Evolutionary conservation across 352 stramenopile species (phyloP), one percentile per base, ranked within the genome.

Genomic region (Sclerospora graminicola): DNA sequence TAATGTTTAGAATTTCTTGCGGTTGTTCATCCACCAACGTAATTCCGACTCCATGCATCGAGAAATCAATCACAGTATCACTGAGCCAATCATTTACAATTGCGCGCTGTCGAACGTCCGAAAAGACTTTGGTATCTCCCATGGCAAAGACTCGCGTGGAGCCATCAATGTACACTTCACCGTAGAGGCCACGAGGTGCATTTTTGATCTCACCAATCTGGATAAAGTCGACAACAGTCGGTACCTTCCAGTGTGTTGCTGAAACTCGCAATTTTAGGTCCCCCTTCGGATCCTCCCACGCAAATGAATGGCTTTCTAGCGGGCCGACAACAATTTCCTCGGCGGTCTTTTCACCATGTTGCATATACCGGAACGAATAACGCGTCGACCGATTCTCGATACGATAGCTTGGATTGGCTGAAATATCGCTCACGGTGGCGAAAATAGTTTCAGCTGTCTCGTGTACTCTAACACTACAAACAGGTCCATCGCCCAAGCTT

Each of bases 161-260:
- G 6, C 68, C 68, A 46, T 94, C 78, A 48, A 94, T 88, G 51
- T 94, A 94, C 38, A 94, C 78, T 57, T 94, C 82, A 19, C 63
- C 81, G 34, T 79, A 62, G 34, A 94, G 46, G 5, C 71, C 66
- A 11, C 70, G 57, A 6, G 74, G 66, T 24, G 69, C 63, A 37
- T 65, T 73, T 40, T 63, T 59, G 20, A 84, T 60, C 15, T 67
- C 62, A 5, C 77, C 73, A 50, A 93, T 83, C 36, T 77, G 63
- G 51, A 84, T 72, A 35, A 93, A 79, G 23, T 91, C 66, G 7
- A 93, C 63, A 5, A 81, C 30, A 4, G 71, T 84, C 11, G 82
- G 75, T 0, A 89, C 67, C 38, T 82, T 85, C 58, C 66, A 87
- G 16, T 76, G 61, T 0, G 65, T 47, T 1, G 81, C 74, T 18